These are phyloP conservation scores for Diplodia scrobiculata DNA, from an alignment of 2,329 filamentous ascomycete genomes.

Conservation along the genomic window DNA sequence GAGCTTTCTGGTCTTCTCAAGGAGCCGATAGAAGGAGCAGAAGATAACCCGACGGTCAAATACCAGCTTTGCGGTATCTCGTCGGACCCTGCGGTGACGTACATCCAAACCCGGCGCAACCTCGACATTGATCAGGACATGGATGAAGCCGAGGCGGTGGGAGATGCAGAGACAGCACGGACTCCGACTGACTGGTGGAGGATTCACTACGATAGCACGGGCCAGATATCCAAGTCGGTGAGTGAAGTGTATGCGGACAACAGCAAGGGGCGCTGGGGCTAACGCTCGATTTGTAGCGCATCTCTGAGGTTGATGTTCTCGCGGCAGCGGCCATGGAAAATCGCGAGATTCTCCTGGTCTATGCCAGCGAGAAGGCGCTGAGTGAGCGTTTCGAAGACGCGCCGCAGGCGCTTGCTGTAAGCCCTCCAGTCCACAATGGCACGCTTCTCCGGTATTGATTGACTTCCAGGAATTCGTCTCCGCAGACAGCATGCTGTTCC, in stretches of 20 bases:
- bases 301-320: conserved; percentile 58
- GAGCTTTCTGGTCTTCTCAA: conserved; percentile 27
- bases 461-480: conserved; percentile 49
- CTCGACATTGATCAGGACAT: not conserved
- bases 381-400: conserved; percentile 12
- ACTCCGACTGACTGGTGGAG: conserved; percentile 25
- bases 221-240: conserved; percentile 25
- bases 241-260: not conserved
- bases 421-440: not conserved
- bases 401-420: conserved; percentile 31
- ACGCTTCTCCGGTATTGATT: not conserved
- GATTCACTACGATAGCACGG: conserved; percentile 27
- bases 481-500: conserved; percentile 50
- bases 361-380: conserved; percentile 54
- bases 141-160: not conserved
- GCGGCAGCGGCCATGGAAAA: conserved; percentile 57
- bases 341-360: conserved; percentile 59
- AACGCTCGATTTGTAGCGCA: conserved; percentile 35
- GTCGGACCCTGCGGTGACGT: conserved; percentile 21
- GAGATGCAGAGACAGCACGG: not conserved
- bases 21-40: not conserved
- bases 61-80: conserved; percentile 28
- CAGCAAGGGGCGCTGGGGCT: not conserved
- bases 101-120: conserved; percentile 5
- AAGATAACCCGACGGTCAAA: conserved; percentile 1